Evolutionary conservation across 2,329 filamentous ascomycete genomes (phyloP).

Genomic region (Tolypocladium album): DNA sequence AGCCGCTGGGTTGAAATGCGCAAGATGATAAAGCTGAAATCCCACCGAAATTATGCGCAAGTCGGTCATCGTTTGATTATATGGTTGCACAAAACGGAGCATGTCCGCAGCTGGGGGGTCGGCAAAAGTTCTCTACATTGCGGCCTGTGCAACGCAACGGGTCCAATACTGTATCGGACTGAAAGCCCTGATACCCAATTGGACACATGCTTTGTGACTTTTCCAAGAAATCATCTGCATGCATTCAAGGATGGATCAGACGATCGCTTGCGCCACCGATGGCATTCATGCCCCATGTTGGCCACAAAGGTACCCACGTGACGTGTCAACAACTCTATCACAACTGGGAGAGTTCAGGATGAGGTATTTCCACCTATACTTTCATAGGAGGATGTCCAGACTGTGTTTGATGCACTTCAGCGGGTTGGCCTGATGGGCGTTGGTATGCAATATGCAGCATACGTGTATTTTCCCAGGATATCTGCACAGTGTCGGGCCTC

Average conservation of each 20-base stretch:
- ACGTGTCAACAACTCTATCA: not conserved
- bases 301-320: not conserved
- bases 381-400: not conserved
- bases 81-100: not conserved
- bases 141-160: not conserved
- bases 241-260: not conserved
- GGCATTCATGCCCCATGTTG: not conserved
- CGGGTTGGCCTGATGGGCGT: not conserved
- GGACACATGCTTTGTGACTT: too few relatives aligned
- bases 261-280: not conserved
- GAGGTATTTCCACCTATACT: not conserved
- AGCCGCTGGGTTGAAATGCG: not conserved
- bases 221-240: not conserved
- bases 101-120: not conserved
- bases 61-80: not conserved
- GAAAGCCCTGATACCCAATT: too few relatives aligned
- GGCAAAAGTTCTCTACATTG: not conserved
- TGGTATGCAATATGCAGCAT: too few relatives aligned
- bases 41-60: too few relatives aligned
- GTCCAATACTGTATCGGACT: not conserved
- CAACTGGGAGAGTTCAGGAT: not conserved
- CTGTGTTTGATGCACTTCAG: not conserved
- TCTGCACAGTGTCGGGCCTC: not conserved
- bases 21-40: not conserved
- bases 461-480: not conserved